Conservation (phyloP, 2,329 filamentous ascomycete species). For the Colletotrichum aenigma region DNA sequence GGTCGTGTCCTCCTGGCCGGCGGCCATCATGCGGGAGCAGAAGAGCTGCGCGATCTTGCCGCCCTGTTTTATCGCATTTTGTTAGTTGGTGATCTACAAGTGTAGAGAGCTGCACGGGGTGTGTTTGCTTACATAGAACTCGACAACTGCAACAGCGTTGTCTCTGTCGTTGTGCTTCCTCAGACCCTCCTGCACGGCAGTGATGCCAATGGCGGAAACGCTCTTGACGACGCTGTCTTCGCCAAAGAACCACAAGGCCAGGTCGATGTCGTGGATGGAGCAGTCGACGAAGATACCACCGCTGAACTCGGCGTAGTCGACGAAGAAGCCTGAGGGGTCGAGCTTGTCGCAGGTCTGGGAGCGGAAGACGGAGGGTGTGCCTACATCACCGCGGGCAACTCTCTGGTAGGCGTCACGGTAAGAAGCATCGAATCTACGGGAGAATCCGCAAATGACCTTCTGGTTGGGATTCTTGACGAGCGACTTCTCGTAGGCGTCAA, state of each 20-base stretch:
- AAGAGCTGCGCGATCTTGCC: constrained; percentile 70
- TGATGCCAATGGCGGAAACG: constrained; percentile 33
- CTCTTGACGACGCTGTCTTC: constrained; percentile 34
- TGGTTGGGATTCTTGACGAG: constrained; percentile 51
- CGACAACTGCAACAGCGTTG: constrained; percentile 57
- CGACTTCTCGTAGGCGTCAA: constrained; percentile 54
- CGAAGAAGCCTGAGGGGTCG: constrained; percentile 70
- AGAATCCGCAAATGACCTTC: constrained; percentile 60
- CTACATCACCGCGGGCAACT: constrained; percentile 59
- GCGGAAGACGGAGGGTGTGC: constrained; percentile 63
- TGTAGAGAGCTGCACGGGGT: too few relatives aligned
- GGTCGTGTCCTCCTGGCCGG: constrained; percentile 70
- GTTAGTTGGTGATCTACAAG: background rate
- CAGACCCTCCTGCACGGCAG: constrained; percentile 34
- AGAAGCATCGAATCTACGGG: constrained; percentile 61
- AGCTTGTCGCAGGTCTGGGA: constrained; percentile 72
- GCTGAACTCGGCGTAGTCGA: constrained; percentile 67
- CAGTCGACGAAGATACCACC: constrained; percentile 76
- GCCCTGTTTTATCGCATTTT: constrained; percentile 35
- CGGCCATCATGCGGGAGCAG: constrained; percentile 68
- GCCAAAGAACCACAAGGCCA: constrained; percentile 37
- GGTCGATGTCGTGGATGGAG: constrained; percentile 69
- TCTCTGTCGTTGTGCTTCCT: constrained; percentile 35
- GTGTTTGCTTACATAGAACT: constrained; percentile 47
- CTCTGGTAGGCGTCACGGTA: constrained; percentile 64